Percentiles rank a stretch among this genome's conserved stretches.
These are phyloP conservation scores for Rhizopus microsporus DNA, from an alignment of 371 early-diverging fungal genomes.

Conservation along the genomic window DNA sequence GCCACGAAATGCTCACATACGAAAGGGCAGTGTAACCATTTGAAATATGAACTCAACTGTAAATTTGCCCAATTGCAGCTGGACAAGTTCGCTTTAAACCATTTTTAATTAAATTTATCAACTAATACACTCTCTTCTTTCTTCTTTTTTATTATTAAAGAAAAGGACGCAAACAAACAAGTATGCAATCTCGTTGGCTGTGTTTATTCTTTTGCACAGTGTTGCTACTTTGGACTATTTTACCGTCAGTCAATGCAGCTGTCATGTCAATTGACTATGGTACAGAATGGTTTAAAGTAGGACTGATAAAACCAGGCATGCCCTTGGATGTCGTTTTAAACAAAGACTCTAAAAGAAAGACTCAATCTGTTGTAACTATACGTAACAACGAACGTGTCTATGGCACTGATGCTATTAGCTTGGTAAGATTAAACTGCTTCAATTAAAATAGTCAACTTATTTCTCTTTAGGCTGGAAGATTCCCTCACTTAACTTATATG, in stretches of 20 bases:
- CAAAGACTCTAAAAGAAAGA: constrained; percentile 94
- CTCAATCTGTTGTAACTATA: constrained; percentile 79
- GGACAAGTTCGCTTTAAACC: constrained; percentile 23
- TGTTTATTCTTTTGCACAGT: constrained; percentile 23
- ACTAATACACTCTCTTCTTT: neutral
- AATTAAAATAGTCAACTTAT: constrained; percentile 2
- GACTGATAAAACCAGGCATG: constrained; percentile 88
- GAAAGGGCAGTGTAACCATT: too few species aligned
- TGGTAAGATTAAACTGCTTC: constrained; percentile 58
- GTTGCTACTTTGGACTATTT: constrained; percentile 14
- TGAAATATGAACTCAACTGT: neutral
- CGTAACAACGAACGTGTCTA: constrained; percentile 82
- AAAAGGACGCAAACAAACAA: neutral
- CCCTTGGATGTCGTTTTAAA: constrained; percentile 94
- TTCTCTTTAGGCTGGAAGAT: constrained; percentile 72
- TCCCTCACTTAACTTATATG: constrained; percentile 81
- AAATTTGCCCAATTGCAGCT: constrained; percentile 24
- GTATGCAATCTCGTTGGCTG: constrained; percentile 28
- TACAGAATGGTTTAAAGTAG: constrained; percentile 95
- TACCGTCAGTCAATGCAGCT: constrained; percentile 48
- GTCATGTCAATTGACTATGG: constrained; percentile 97
- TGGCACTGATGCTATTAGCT: constrained; percentile 83
- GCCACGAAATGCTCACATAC: too few species aligned
- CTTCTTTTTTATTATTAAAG: neutral
- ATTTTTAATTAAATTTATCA: constrained; percentile 3